A percentile compares a stretch with the other conserved stretches of the same genome.
Conservation (phyloP, 2,329 filamentous ascomycete genomes). For the Trichoderma oligosporum region DNA sequence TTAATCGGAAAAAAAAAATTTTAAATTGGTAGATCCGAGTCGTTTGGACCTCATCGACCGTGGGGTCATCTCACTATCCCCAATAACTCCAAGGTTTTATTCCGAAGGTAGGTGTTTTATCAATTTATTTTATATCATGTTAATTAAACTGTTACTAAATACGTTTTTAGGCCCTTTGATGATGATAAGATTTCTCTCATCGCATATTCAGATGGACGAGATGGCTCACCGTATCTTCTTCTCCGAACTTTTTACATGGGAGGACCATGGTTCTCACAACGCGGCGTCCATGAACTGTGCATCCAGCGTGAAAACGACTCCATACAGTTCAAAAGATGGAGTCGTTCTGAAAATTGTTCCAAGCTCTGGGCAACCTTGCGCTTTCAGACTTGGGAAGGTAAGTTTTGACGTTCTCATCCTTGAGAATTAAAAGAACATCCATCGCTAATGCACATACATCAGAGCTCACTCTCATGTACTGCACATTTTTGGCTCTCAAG, state of each 20-base stretch:
- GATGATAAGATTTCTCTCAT: slow-evolving; percentile 52
- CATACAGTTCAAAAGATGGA: slow-evolving; percentile 53
- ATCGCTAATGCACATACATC: background rate
- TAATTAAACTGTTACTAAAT: slow-evolving; percentile 17
- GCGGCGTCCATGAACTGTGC: slow-evolving; percentile 53
- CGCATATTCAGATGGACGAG: slow-evolving; percentile 45
- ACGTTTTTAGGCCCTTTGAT: slow-evolving; percentile 47
- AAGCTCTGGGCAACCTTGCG: slow-evolving; percentile 54
- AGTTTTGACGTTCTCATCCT: no score
- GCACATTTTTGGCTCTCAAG: slow-evolving; percentile 55
- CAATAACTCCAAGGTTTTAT: slow-evolving; percentile 48
- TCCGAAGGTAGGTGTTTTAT: slow-evolving; percentile 47
- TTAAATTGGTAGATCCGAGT: slow-evolving; percentile 44
- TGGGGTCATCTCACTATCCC: slow-evolving; percentile 45
- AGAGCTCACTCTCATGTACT: slow-evolving; percentile 60
- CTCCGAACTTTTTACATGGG: slow-evolving; percentile 42
- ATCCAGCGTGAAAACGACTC: slow-evolving; percentile 47
- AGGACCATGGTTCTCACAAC: slow-evolving; percentile 45
- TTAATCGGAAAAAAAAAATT: background rate
- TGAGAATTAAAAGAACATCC: no score
- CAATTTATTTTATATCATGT: background rate
- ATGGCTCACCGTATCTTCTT: slow-evolving; percentile 46
- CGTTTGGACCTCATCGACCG: slow-evolving; percentile 44
- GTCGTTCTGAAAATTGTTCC: slow-evolving; percentile 37
- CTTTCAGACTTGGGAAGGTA: slow-evolving; percentile 60